Evolutionary conservation across 108 stramenopile genomes (phyloP).

Genomic region (Poteriospumella lacustris): DNA sequence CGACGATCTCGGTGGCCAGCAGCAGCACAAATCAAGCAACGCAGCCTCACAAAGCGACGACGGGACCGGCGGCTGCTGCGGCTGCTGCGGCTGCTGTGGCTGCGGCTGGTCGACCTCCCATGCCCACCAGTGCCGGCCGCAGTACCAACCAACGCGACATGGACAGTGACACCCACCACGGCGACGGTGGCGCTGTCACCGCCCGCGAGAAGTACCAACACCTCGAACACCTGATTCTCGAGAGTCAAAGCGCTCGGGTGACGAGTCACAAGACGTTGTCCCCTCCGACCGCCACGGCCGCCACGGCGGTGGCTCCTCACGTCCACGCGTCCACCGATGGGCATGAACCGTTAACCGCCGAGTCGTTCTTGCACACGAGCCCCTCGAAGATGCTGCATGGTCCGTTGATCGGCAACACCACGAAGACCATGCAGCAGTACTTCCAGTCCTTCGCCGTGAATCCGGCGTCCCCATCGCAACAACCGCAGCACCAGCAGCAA

Average conservation of each 20-base stretch:
- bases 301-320: not conserved
- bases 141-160: not conserved
- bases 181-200: not conserved
- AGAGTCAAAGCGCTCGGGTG: not conserved
- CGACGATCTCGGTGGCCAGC: too few relatives aligned
- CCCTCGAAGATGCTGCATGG: not conserved
- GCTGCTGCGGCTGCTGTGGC: constrained; percentile 6
- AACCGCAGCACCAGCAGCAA: not conserved
- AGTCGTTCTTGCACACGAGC: not conserved
- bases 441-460: not conserved
- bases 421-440: not conserved
- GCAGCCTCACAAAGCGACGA: too few relatives aligned
- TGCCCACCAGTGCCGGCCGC: not conserved
- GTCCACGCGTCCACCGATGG: not conserved
- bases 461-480: not conserved
- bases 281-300: not conserved
- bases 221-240: not conserved
- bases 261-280: not conserved
- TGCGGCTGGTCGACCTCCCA: not conserved
- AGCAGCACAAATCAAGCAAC: too few relatives aligned
- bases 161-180: not conserved
- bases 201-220: not conserved
- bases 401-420: not conserved
- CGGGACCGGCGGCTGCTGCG: too few relatives aligned
- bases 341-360: not conserved